These are phyloP conservation scores for Polymyxa betae DNA, from an alignment of 208 protist genomes.

Conservation along the genomic window DNA sequence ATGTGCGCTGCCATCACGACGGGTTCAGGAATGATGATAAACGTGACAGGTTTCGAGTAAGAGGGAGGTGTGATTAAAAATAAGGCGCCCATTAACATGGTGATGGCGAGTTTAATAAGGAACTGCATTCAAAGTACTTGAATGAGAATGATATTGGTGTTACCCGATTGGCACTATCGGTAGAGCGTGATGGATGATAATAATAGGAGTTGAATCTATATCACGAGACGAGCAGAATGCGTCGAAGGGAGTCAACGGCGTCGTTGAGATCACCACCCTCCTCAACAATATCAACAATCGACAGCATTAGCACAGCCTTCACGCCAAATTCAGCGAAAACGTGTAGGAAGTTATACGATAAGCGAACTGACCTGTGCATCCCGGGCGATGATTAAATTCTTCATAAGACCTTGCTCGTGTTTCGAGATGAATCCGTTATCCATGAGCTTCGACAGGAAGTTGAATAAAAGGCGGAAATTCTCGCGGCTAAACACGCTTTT, in stretches of 20 bases:
- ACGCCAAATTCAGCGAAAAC: background rate
- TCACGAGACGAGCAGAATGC: slow-evolving; percentile 38
- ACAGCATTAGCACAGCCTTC: slow-evolving; percentile 33
- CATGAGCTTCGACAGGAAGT: slow-evolving; percentile 29
- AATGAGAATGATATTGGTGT: too few species aligned
- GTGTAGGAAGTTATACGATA: background rate
- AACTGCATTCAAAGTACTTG: too few species aligned
- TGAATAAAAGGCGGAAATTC: slow-evolving; percentile 36
- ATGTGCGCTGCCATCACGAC: too few species aligned
- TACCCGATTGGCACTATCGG: too few species aligned
- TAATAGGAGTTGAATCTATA: background rate
- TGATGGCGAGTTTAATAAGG: too few species aligned
- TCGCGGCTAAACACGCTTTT: background rate
- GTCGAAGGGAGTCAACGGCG: slow-evolving; percentile 29
- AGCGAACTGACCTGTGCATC: background rate
- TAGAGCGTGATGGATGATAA: too few species aligned
- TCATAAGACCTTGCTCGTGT: slow-evolving; percentile 48
- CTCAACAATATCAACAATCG: slow-evolving; percentile 47
- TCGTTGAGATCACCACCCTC: slow-evolving; percentile 47
- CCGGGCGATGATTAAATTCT: slow-evolving; percentile 45
- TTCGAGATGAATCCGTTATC: slow-evolving; percentile 48
- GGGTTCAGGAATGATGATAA: too few species aligned
- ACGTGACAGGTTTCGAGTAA: too few species aligned
- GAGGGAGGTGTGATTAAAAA: too few species aligned
- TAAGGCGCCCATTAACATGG: too few species aligned